A percentile compares a stretch with the other conserved stretches of the same genome.
phyloP scores from a whole-genome alignment of 1,284 basidiomycete genomes.

The Sporisorium exsertum region DNA sequence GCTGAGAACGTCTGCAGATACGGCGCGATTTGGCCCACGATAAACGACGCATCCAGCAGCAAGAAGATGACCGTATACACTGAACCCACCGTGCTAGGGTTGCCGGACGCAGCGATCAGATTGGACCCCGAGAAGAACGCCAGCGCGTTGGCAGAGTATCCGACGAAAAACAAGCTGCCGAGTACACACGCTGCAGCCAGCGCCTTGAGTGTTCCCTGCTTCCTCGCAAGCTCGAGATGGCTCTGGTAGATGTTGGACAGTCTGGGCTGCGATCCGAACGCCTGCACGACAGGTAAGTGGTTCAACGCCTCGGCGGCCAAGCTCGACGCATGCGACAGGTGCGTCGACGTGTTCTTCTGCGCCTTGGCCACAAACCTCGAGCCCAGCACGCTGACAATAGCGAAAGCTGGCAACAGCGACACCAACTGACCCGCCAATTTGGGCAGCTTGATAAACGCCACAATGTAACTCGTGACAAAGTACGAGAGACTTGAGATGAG shows the following conservation, averaged over 20 bases:
- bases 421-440: slow-evolving; percentile 55
- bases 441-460: slow-evolving; percentile 58
- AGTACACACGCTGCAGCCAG: slow-evolving; percentile 52
- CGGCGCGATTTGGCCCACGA: slow-evolving; percentile 61
- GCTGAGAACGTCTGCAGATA: slow-evolving; percentile 62
- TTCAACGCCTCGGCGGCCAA: slow-evolving; percentile 56
- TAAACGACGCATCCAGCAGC: slow-evolving; percentile 61
- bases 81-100: slow-evolving; percentile 48
- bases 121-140: slow-evolving; percentile 59
- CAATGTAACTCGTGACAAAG: slow-evolving; percentile 57
- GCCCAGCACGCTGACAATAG: slow-evolving; percentile 49
- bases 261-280: slow-evolving; percentile 52
- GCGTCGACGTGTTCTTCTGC: slow-evolving; percentile 49
- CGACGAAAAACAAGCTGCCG: slow-evolving; percentile 60
- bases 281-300: slow-evolving; percentile 58
- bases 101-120: slow-evolving; percentile 35
- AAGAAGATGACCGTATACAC: slow-evolving; percentile 66
- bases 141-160: slow-evolving; percentile 61
- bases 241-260: slow-evolving; percentile 52
- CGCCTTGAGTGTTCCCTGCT: slow-evolving; percentile 51
- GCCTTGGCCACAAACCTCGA: slow-evolving; percentile 50
- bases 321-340: slow-evolving; percentile 52
- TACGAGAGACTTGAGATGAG: slow-evolving; percentile 57
- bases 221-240: slow-evolving; percentile 55
- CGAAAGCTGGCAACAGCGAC: slow-evolving; percentile 55